Conservation (phyloP, 768 basidiomycete species). For the Hypsizygus marmoreus region DNA sequence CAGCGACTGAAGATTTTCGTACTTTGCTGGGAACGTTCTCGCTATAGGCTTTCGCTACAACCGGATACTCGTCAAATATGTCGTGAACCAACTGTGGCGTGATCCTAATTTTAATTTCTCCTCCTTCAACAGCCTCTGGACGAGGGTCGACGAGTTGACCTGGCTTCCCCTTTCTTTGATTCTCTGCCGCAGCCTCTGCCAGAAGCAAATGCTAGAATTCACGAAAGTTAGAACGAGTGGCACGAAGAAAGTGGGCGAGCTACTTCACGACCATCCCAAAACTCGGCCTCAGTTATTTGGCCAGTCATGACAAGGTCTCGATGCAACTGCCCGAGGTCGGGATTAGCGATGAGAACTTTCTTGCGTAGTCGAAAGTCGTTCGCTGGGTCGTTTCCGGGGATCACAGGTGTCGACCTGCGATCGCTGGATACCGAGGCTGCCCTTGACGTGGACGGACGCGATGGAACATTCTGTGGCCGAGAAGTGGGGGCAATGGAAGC, state of each 20-base stretch:
- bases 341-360: constrained; percentile 74
- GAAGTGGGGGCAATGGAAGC: constrained; percentile 34
- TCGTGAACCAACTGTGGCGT: constrained; percentile 92
- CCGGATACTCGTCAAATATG: constrained; percentile 97
- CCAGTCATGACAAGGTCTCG: constrained; percentile 84
- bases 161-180: constrained; percentile 77
- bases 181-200: constrained; percentile 73
- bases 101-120: constrained; percentile 86
- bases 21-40: constrained; percentile 92
- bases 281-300: constrained; percentile 89
- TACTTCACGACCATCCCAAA: constrained; percentile 97
- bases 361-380: constrained; percentile 76
- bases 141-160: constrained; percentile 88
- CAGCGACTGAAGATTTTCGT: constrained; percentile 21
- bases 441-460: constrained; percentile 56
- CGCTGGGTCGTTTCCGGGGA: constrained; percentile 59
- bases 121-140: constrained; percentile 79
- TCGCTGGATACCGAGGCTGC: constrained; percentile 64
- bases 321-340: constrained; percentile 80
- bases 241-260: constrained; percentile 15
- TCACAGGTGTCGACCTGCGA: constrained; percentile 52
- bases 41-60: constrained; percentile 87
- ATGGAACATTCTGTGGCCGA: constrained; percentile 29
- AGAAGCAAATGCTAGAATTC: constrained; percentile 66
- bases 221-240: constrained; percentile 18